Evolutionary conservation across 768 basidiomycete species (phyloP), one percentile per base, ranked within the genome.

Genomic region (Agaricus bisporus): DNA sequence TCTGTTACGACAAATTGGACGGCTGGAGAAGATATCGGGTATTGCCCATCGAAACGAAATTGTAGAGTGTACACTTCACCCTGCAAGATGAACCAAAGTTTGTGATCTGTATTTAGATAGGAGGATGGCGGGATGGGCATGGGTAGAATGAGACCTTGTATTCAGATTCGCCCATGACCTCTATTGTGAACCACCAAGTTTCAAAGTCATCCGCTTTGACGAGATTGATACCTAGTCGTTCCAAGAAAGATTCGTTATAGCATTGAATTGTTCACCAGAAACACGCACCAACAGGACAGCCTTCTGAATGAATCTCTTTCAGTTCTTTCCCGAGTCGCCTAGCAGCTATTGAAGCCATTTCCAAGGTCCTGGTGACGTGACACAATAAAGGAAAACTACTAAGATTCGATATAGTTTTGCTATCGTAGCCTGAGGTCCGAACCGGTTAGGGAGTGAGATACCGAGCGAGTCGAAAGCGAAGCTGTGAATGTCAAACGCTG

Each of bases 1-100:
- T 83, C 76, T 46, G 79, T 77, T 14, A 86, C 81, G 38, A 91
- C 81, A 63, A 94, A 95, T 61, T 88, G 86, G 17, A 95, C 92
- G 15, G 89, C 88, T 11, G 91, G 92, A 1, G 89, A 82, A 10
- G 88, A 86, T 60, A 95, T 94, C 0, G 92, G 92, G 67, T 93
- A 94, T 60, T 80, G 78, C 1, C 78, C 36, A 59, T 91, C 88
- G 65, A 95, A 95, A 61, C 85, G 78, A 66, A 95, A 93, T 68
- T 84, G 84, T 37, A 91, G 74, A 51, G 80, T 85, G 66, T 89
- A 86, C 49, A 76, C 77, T 70, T 93, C 90, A 47, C 76, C 85
- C 89, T 92, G 59, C 20, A 28, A 37, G 29, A 32, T 41, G 10
- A 20, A 32, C 36, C 32, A 18, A n/a, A n/a, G 32, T n/a, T 38